Conservation (phyloP, 2,329 filamentous ascomycete species). For the Elsinoe ampelina region DNA sequence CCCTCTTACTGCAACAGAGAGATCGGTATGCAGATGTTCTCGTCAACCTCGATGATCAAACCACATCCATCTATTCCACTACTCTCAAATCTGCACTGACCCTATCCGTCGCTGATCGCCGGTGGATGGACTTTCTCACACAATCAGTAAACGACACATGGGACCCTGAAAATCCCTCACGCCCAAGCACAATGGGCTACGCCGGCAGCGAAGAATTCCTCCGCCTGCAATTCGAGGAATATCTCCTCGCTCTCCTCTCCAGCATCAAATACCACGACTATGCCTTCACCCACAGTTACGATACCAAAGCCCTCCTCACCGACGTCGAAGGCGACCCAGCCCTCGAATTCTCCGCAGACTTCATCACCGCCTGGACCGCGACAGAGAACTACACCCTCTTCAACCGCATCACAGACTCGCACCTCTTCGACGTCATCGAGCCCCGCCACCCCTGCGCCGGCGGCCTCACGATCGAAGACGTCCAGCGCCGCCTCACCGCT, state of each 20-base stretch:
- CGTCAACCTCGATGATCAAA: conserved; percentile 87
- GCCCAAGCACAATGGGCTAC: conserved; percentile 92
- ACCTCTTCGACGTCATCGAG: conserved; percentile 90
- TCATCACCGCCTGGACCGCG: conserved; percentile 74
- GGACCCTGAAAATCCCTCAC: conserved; percentile 81
- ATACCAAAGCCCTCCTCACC: conserved; percentile 54
- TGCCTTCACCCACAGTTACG: conserved; percentile 34
- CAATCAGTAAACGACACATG: conserved; percentile 92
- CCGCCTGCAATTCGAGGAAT: conserved; percentile 92
- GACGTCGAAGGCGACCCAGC: conserved; percentile 70
- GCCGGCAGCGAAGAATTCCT: conserved; percentile 96
- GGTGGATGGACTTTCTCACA: conserved; percentile 94
- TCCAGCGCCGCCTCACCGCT: conserved; percentile 79
- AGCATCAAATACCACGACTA: conserved; percentile 73
- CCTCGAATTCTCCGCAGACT: conserved; percentile 72
- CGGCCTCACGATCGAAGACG: conserved; percentile 85
- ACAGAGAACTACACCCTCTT: conserved; percentile 92
- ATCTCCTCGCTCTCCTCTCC: conserved; percentile 78
- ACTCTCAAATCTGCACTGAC: conserved; percentile 66
- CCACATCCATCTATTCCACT: conserved; percentile 71
- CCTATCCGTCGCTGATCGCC: conserved; percentile 75
- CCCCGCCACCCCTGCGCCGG: conserved; percentile 90
- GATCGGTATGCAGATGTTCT: conserved; percentile 94
- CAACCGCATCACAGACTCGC: conserved; percentile 60
- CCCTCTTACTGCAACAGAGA: conserved; percentile 81